Evolutionary conservation across 2,329 filamentous ascomycete species (phyloP), one percentile per base, ranked within the genome.

Genomic region (Neoarthrinium moseri): DNA sequence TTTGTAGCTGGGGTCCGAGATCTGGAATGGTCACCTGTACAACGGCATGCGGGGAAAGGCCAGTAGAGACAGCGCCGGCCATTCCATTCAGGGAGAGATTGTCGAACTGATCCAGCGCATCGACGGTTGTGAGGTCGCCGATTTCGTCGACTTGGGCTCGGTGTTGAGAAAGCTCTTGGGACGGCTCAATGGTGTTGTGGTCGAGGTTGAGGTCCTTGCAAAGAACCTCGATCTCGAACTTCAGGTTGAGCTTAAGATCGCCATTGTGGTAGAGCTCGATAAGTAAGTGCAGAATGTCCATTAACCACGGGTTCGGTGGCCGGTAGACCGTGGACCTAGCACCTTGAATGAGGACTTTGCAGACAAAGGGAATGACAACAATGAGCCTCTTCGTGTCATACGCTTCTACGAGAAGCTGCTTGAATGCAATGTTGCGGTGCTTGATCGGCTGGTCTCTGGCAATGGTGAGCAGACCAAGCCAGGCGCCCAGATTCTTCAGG

Each of bases 151-250:
- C 73, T 7, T 77, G 74, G 10, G 80, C 78, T 32, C 91, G 82
- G 55, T 91, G 89, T 51, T 91, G 80, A 8, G 41, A 44, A 46
- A 99, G 94, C 60, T 91, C 86, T 18, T 87, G 84, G 0, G 91
- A 89, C 1, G 92, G 89, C 56, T 95, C 87, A 51, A 97, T 91
- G 48, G 81, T 86, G 69, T 95, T 96, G 67, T 96, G 87, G 51
- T 97, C 91, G n/a, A 97, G 75, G 45, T 86, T 86, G 13, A 99
- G 74, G 11, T 91, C 91, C 63, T 95, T 95, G 74, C 91, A 99
- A 20, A 99, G 78, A 21, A 99, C 91, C 67, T 99, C 94, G 47
- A 99, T 97, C 66, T 99, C 94, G 57, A 99, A 99, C 59, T 97
- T 99, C 42, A 96, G 84, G 56, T 97, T 97, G 29, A 99, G 80